Conservation (phyloP, 345 rosid genomes). For the Boechera stricta region DNA sequence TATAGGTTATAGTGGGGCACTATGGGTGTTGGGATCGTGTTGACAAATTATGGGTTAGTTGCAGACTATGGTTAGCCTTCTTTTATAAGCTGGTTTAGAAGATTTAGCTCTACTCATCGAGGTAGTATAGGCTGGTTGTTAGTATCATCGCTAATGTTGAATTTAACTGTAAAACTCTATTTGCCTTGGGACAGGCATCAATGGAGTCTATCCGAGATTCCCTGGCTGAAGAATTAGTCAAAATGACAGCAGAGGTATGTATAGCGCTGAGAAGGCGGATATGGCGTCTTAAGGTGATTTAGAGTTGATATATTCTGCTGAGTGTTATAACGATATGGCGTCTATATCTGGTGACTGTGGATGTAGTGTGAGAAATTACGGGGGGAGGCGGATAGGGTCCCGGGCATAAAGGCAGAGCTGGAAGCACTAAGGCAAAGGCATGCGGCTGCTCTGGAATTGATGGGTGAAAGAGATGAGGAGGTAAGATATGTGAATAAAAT, state of each 20-base stretch:
- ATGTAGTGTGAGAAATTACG: constrained; percentile 87
- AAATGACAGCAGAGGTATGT: constrained; percentile 86
- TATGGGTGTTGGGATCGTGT: constrained; percentile 29
- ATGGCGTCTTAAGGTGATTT: background rate
- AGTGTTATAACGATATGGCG: constrained; percentile 4
- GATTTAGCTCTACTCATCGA: constrained; percentile 3
- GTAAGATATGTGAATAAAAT: constrained; percentile 48
- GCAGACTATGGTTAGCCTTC: background rate
- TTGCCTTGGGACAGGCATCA: constrained; percentile 61
- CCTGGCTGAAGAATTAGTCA: constrained; percentile 95
- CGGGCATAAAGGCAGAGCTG: constrained; percentile 86
- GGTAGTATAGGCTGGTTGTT: constrained; percentile 25
- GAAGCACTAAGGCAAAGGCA: constrained; percentile 95
- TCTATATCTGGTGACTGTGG: constrained; percentile 36
- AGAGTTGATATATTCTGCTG: constrained; percentile 1
- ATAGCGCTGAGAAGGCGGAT: constrained; percentile 4
- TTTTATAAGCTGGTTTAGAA: constrained; percentile 28
- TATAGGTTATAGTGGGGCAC: constrained; percentile 25
- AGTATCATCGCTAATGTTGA: constrained; percentile 16
- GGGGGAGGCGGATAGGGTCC: constrained; percentile 72
- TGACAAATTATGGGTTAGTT: constrained; percentile 15
- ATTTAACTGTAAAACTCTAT: constrained; percentile 16
- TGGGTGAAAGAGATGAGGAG: constrained; percentile 99
- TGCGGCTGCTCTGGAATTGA: constrained; percentile 94
- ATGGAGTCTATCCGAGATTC: constrained; percentile 98